phyloP scores from a whole-genome alignment of 495 filamentous ascomycete genomes.

The Penicillium lagena region DNA sequence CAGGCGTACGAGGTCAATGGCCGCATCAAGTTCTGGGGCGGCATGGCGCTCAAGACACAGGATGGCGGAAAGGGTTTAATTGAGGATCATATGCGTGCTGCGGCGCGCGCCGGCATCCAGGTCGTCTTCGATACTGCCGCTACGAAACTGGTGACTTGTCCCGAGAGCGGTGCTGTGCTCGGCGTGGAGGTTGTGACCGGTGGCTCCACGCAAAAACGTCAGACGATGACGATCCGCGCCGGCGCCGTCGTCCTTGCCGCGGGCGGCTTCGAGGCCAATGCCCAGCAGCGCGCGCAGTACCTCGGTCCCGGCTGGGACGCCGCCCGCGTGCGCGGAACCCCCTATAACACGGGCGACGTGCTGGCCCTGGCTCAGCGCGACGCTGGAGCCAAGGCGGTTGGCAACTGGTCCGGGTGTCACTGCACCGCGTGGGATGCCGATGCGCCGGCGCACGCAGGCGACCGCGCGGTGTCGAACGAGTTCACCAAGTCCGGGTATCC shows the following conservation, averaged over 20 bases:
- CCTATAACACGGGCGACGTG: constrained; percentile 52
- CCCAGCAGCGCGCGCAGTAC: constrained; percentile 47
- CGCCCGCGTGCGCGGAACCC: constrained; percentile 53
- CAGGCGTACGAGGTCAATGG: constrained; percentile 53
- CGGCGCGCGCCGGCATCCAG: constrained; percentile 28
- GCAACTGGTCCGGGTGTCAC: constrained; percentile 59
- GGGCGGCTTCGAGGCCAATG: constrained; percentile 56
- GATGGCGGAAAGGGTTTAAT: constrained; percentile 55
- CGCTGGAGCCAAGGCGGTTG: constrained; percentile 38
- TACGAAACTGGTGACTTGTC: constrained; percentile 30
- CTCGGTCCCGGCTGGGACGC: constrained; percentile 57
- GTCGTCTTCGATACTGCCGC: constrained; percentile 39
- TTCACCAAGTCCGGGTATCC: constrained; percentile 65
- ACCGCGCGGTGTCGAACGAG: constrained; percentile 50
- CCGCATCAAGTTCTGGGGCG: constrained; percentile 56
- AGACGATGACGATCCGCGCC: constrained; percentile 19
- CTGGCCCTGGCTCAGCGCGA: constrained; percentile 44
- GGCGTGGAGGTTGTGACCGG: constrained; percentile 3
- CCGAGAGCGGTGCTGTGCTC: constrained; percentile 24
- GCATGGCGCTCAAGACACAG: constrained; percentile 46
- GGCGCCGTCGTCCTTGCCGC: constrained; percentile 47
- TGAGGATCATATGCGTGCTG: constrained; percentile 37
- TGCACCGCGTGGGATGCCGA: constrained; percentile 57
- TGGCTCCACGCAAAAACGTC: neutral
- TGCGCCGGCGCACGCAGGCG: constrained; percentile 40